Conservation (phyloP, 2,329 filamentous ascomycete genomes). For the Venturia carpophila region DNA sequence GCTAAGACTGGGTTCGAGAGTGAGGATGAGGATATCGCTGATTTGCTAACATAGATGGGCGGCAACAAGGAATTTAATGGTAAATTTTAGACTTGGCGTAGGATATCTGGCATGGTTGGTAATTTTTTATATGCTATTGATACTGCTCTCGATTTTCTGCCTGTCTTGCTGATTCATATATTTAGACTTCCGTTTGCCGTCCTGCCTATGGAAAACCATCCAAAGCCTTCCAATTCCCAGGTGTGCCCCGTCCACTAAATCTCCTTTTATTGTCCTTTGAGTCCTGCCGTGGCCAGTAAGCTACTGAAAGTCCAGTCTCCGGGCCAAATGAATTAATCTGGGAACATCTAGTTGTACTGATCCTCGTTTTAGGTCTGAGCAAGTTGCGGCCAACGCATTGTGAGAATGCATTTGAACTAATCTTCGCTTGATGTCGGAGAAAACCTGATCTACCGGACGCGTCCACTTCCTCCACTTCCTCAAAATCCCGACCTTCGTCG, state of each 20-base stretch:
- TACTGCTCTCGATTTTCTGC: neutral
- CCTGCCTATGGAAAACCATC: neutral
- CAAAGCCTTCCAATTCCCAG: neutral
- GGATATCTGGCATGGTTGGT: neutral
- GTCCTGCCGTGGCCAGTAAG: no score
- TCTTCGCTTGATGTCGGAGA: no score
- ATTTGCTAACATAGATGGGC: constrained; percentile 53
- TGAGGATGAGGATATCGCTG: constrained; percentile 63
- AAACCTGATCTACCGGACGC: neutral
- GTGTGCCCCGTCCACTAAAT: neutral
- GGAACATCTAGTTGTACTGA: no score
- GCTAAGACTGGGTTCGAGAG: constrained; percentile 57
- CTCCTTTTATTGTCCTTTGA: no score
- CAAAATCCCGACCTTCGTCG: neutral
- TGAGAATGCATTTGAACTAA: neutral
- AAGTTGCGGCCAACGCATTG: neutral
- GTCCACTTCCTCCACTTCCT: neutral
- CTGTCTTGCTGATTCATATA: neutral
- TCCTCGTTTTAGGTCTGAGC: no score
- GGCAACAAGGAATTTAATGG: neutral
- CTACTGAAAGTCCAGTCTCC: no score
- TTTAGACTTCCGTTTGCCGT: neutral
- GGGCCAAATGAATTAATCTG: no score
- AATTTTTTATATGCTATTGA: neutral
- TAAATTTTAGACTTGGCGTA: neutral